Evolutionary conservation across 768 basidiomycete species (phyloP), one percentile per base, ranked within the genome.

Genomic region (Hemileccinum rubropunctum): DNA sequence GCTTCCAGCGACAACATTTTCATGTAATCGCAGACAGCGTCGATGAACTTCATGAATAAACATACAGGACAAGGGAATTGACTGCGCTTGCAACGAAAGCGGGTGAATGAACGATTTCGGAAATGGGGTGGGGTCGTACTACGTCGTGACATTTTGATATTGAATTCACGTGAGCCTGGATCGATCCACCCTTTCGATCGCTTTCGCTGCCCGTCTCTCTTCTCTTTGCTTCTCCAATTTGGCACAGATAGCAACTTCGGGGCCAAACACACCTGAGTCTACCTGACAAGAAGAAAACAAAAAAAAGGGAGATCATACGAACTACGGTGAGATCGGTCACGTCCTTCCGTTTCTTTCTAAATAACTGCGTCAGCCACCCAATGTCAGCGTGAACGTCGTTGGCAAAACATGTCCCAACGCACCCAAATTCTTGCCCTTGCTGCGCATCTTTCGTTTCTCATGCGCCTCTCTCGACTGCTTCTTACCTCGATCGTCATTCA

Each of bases 321-420:
- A 90, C 88, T 20, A 80, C 76, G 20, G 79, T 76, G 20, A 91
- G 91, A 65, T 98, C 94, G 54, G 98, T 81, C 42, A 98, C 90
- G 61, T 98, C 97, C 76, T 95, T 93, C 65, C 91, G 82, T 69
- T 95, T 89, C 74, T 94, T 97, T 60, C 90, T 79, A 97, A 67
- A 66, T 83, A 88, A 40, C 79, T 81, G 44, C 10, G 23, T 23
- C 23, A 6, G 3, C 23, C 23, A 23, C 28, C 14, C 11, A 20
- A 30, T n/a, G 27, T 35, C 10, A 61, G 3, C 20, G 23, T 6
- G 8, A n/a, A 26, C 12, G 17, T 27, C n/a, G 4, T 20, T 5
- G 15, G 1, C 2, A 28, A 10, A 18, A n/a, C 13, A 11, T 0
- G 6, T 2, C 23, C 15, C 4, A 26, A 61, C 63, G 60, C 60